Evolutionary conservation across 2,329 filamentous ascomycete genomes (phyloP).

Genomic region (Balansia obtecta): DNA sequence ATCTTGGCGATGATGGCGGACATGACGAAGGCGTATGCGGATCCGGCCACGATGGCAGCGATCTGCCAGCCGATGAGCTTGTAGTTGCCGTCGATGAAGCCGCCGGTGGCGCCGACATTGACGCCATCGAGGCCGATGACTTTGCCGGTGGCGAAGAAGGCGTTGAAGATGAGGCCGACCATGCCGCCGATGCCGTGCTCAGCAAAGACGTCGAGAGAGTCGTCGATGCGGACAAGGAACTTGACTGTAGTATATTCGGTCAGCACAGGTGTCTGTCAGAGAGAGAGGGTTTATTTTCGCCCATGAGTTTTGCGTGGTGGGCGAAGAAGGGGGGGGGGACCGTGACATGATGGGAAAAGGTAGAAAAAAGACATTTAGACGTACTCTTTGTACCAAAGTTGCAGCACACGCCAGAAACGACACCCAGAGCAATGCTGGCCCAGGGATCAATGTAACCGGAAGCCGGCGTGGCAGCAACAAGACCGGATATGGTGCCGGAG

Average conservation of each 20-base stretch:
- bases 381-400: constrained; percentile 54
- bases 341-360: neutral
- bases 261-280: constrained; percentile 1
- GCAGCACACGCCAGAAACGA: constrained; percentile 52
- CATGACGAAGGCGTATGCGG: constrained; percentile 59
- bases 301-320: no score
- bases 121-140: constrained; percentile 67
- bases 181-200: constrained; percentile 60
- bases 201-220: constrained; percentile 60
- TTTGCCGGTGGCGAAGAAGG: constrained; percentile 54
- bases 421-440: constrained; percentile 53
- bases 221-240: constrained; percentile 52
- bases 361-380: constrained; percentile 8
- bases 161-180: constrained; percentile 61
- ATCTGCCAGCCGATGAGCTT: constrained; percentile 68
- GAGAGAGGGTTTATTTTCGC: no score
- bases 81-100: constrained; percentile 66
- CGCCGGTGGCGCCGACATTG: constrained; percentile 55
- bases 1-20: constrained; percentile 60
- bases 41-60: constrained; percentile 57
- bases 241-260: constrained; percentile 30
- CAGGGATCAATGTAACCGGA: constrained; percentile 57
- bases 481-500: constrained; percentile 57
- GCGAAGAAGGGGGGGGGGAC: no score
- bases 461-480: constrained; percentile 57